Base-by-base conservation (phyloP, 176 grass and related monocot genomes). In the Panicum miliaceum region DNA sequence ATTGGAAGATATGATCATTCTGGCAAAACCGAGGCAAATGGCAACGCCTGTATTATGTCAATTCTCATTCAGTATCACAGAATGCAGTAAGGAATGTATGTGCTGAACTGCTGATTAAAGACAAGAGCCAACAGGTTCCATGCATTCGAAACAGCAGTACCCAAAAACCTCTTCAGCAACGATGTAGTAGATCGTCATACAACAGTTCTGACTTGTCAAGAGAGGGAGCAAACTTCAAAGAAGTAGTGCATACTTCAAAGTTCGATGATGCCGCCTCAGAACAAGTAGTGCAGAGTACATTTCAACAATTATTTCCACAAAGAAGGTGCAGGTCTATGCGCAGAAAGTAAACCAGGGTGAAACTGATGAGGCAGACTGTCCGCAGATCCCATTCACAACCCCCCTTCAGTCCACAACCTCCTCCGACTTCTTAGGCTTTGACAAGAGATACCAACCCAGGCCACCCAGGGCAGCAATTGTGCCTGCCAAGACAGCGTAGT, bases 371-470 rank as follows among this genome's bases (percentile, higher is more conserved):
- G 42, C 38, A 79, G 5, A 34, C 36, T 20, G 59, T 74, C 58
- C 9, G 6, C 47, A 56, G 12, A 52, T 67, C 42, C 8, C 73
- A 78, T 76, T 76, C 26, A 68, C 35, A 50, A 6, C n/a, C 34
- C 46, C 42, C 26, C 42, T 41, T 91, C 77, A 89, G 73, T 91
- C 78, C 19, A 68, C 68, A 5, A 92, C 77, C 79, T 95, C 91
- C 29, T 93, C 86, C 2, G 89, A 57, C 89, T 92, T 95, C 85
- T 90, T 92, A 34, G 96, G 96, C 77, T 95, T 94, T 73, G 93
- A 87, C 63, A 93, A 56, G 50, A 98, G 64, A 80, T 98, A 98
- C 96, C 96, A 98, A 61, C 93, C 91, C 66, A 99, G 46, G 45
- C 47, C 93, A 88, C 85, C 77, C 63, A 91, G 53, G 79, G 79